phyloP scores from a whole-genome alignment of 139 green algal species.

The Asterochloris erici region DNA sequence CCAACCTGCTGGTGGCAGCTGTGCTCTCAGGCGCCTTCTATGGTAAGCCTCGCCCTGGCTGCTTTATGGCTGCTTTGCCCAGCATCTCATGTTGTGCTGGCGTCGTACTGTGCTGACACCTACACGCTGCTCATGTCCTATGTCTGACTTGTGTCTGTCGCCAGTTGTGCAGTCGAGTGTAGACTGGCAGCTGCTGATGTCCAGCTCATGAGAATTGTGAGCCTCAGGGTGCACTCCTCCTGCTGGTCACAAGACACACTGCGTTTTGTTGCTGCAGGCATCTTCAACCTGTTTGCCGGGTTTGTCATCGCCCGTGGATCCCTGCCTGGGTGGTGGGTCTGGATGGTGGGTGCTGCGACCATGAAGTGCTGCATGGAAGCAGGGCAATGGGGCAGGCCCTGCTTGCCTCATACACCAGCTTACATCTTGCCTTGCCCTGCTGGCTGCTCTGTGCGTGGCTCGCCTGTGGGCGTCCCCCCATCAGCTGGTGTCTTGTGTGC shows the following conservation, averaged over 20 bases:
- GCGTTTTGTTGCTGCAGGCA: no score
- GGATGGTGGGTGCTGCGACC: background rate
- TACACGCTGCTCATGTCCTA: no score
- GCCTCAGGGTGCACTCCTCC: no score
- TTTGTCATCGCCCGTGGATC: constrained; percentile 10
- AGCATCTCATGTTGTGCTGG: no score
- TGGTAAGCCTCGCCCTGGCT: no score
- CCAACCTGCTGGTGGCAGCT: constrained; percentile 28
- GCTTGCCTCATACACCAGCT: background rate
- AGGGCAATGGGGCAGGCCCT: background rate
- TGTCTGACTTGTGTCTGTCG: no score
- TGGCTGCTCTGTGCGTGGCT: background rate
- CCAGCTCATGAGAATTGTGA: no score
- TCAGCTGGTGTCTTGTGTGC: background rate
- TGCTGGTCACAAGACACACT: no score
- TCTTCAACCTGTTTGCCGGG: constrained; percentile 27
- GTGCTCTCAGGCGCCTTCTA: constrained; percentile 21
- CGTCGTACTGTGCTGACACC: no score
- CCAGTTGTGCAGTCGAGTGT: no score
- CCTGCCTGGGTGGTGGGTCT: background rate
- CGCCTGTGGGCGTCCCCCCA: background rate
- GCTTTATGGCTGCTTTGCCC: background rate
- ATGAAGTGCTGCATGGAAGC: background rate
- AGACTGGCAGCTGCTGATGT: no score
- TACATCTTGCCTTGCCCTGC: background rate